Conservation (phyloP, 768 basidiomycete species). For the Amanita rubescens region DNA sequence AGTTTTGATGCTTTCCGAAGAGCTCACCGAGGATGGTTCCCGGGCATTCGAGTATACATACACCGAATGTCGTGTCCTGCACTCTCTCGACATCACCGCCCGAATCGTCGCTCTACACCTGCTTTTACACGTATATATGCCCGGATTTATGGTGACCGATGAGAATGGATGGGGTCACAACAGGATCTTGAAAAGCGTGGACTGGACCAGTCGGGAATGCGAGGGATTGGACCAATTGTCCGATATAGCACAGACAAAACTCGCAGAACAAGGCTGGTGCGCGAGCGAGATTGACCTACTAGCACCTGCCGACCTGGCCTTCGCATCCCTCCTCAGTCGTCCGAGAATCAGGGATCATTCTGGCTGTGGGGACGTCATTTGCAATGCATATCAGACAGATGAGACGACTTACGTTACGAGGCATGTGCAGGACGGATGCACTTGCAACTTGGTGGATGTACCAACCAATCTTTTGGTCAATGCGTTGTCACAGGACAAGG, state of each 20-base stretch:
- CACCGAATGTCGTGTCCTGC: neutral
- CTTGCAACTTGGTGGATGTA: neutral
- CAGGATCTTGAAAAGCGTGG: neutral
- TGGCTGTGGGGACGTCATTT: neutral
- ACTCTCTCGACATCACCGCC: neutral
- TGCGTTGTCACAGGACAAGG: neutral
- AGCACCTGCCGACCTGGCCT: neutral
- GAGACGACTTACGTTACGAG: neutral
- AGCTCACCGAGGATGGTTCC: neutral
- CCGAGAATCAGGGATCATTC: neutral
- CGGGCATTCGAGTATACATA: neutral
- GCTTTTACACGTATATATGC: neutral
- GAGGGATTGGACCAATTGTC: neutral
- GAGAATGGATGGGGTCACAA: neutral
- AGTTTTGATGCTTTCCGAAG: neutral
- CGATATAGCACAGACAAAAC: neutral
- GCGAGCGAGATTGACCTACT: neutral
- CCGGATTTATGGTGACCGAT: neutral
- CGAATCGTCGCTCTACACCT: neutral
- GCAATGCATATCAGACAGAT: neutral
- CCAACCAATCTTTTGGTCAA: neutral
- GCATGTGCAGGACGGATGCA: neutral
- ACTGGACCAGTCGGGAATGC: neutral
- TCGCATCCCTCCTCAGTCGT: neutral
- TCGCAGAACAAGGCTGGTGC: neutral